Evolutionary conservation across 352 stramenopile species (phyloP), one percentile per base, ranked within the genome.

Genomic region (Phytopythium litorale): DNA sequence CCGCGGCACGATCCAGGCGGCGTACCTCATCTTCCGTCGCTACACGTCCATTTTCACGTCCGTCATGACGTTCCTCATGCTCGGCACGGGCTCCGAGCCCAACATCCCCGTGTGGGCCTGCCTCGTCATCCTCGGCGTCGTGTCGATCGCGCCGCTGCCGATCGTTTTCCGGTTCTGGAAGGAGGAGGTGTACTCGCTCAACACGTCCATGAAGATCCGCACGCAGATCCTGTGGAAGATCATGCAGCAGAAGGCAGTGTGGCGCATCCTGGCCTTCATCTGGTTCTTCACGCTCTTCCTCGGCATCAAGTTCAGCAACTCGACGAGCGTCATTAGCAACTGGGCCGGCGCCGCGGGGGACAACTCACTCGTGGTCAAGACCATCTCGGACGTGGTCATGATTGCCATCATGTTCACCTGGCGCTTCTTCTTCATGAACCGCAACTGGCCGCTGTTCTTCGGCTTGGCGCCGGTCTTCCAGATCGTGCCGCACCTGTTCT

Each of bases 221-320:
- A 79, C 68, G 19, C 73, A 84, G 56, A 87, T 84, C 57, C 69
- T 87, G 56, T 88, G 77, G 81, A 90, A 88, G 67, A 86, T 87
- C 70, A 86, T 87, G 70, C 75, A 88, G 67, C 81, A 90, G 64
- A 88, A 88, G 60, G 81, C 77, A 9, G 78, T 90, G 71, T 88
- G 81, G 78, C 74, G 73, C 28, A 81, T 87, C 58, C 63, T 90
- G 16, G 74, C 73, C 43, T 89, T 89, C 63, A 82, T 85, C 58
- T 79, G 70, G 50, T 71, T 85, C 58, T 89, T 85, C 60, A 78
- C 64, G 37, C 40, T 89, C 4, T 89, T 89, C 61, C 56, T 86
- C 25, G 58, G 70, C 38, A 77, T 88, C 58, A 77, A 76, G 56
- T 89, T 89, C 65, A 72, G 53, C 37, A 66, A 85, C 62, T 84